Evolutionary conservation across 1,284 basidiomycete species (phyloP).

Genomic region (Pterulicium gracile): DNA sequence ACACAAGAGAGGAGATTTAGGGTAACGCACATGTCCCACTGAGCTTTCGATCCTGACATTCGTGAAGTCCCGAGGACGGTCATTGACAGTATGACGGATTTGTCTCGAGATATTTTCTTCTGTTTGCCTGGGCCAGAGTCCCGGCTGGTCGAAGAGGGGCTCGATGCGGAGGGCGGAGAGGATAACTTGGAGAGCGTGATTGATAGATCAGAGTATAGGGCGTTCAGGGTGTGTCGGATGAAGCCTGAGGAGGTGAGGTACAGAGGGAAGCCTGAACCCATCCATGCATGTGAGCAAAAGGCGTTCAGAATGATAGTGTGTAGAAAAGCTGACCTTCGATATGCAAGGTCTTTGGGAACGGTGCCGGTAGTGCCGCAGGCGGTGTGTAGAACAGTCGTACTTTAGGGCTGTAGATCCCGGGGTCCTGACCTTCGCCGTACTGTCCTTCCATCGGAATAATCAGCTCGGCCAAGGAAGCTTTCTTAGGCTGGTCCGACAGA

Average conservation of each 20-base stretch:
- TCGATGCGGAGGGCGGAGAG: constrained; percentile 22
- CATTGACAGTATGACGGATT: constrained; percentile 43
- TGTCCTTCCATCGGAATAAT: constrained; percentile 10
- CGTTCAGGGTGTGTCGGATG: constrained; percentile 60
- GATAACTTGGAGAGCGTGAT: constrained; percentile 42
- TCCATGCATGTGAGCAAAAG: neutral
- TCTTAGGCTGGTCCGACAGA: constrained; percentile 27
- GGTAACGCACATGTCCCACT: constrained; percentile 60
- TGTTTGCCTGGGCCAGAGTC: constrained; percentile 10
- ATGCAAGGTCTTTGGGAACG: constrained; percentile 55
- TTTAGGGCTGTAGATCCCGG: constrained; percentile 45
- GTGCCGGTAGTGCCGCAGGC: constrained; percentile 48
- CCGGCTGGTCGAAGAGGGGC: constrained; percentile 8
- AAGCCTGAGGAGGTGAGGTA: constrained; percentile 63
- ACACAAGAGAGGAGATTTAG: constrained; percentile 1
- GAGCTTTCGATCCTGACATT: constrained; percentile 43
- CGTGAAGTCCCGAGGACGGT: constrained; percentile 45
- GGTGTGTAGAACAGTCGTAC: constrained; percentile 54
- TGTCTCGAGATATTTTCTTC: constrained; percentile 27
- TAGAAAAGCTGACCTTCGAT: constrained; percentile 42
- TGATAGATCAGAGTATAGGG: constrained; percentile 54
- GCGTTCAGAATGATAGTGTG: constrained; percentile 4
- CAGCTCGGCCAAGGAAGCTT: constrained; percentile 12
- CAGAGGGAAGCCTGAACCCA: constrained; percentile 43
- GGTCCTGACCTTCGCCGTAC: constrained; percentile 16